Base-by-base conservation (phyloP, 306 rosid genomes). In the Cercis canadensis region DNA sequence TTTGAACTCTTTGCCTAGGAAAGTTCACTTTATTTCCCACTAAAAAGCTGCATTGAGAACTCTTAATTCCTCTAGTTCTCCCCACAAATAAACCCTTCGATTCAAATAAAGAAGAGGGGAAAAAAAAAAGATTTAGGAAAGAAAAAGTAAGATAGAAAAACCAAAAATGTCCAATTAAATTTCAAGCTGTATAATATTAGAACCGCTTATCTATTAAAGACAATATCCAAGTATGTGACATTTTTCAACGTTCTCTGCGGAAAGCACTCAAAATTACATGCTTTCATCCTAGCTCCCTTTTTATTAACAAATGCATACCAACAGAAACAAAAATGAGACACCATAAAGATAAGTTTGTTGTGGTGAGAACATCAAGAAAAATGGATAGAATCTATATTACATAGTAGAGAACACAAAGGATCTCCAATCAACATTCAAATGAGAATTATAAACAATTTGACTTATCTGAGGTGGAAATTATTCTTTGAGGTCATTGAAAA, bases 31-130 rank as follows among this genome's bases (percentile, higher is more conserved):
- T 87, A 43, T 63, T 84, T 49, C 87, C 92, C 31, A 72, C 78
- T 75, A 84, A 65, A 75, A 95, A 89, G 67, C 80, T 80, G 74
- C 95, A 95, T 72, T 83, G 97, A 0, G 91, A 84, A 75, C 86
- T 91, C 76, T 73, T 77, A 24, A 83, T 76, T 67, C 84, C 87
- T 68, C 72, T 52, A 44, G 80, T 81, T 58, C 70, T 81, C 57
- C 84, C 84, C 63, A 68, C 58, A 72, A 86, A 86, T 31, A 89
- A 82, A 65, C 90, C 91, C 96, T 91, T 81, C 37, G 10, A 70
- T 41, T 60, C 50, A 54, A 79, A 65, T 8, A 59, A 47, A 29
- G 21, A 64, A 72, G n/a, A 19, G 29, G 62, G 36, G 6, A 15
- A 56, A 4, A 13, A 24, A n/a, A 31, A 15, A 2, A 4, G 40